Conservation (phyloP, 768 basidiomycete genomes). For the Boletus vermiculosoides region DNA sequence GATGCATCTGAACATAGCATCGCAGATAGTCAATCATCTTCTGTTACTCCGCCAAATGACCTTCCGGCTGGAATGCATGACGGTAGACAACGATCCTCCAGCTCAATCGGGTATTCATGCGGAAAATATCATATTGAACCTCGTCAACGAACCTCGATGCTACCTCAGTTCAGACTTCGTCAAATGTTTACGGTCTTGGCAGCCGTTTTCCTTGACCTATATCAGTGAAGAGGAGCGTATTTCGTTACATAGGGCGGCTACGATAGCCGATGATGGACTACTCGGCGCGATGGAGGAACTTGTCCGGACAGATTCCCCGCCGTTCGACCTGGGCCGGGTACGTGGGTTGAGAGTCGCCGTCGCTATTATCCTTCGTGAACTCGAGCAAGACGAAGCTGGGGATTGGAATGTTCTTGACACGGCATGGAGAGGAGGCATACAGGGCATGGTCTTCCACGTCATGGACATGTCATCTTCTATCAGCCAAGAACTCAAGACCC, state of each 20-base stretch:
- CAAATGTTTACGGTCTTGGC: conserved; percentile 57
- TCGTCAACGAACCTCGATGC: conserved; percentile 58
- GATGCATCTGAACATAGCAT: conserved; percentile 4
- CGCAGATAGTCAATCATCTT: conserved; percentile 71
- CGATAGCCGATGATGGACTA: conserved; percentile 68
- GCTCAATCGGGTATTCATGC: conserved; percentile 62
- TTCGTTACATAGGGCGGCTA: conserved; percentile 58
- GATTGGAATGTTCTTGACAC: conserved; percentile 55
- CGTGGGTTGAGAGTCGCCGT: conserved; percentile 64
- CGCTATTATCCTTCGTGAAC: conserved; percentile 52
- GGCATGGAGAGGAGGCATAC: conserved; percentile 59
- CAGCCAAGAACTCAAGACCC: conserved; percentile 49
- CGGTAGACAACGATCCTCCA: conserved; percentile 59
- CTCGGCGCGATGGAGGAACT: conserved; percentile 63
- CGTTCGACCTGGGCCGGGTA: conserved; percentile 47
- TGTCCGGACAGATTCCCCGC: conserved; percentile 23
- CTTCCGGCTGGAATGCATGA: conserved; percentile 70
- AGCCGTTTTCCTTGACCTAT: conserved; percentile 57
- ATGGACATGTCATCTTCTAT: conserved; percentile 51
- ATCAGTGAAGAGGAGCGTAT: conserved; percentile 61
- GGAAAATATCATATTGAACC: conserved; percentile 63
- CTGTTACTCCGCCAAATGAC: conserved; percentile 71
- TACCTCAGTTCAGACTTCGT: conserved; percentile 59
- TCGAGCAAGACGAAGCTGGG: conserved; percentile 49
- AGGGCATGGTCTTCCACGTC: conserved; percentile 57